Base-by-base conservation (phyloP, 176 grass and related monocot species). In the Bromus sterilis region DNA sequence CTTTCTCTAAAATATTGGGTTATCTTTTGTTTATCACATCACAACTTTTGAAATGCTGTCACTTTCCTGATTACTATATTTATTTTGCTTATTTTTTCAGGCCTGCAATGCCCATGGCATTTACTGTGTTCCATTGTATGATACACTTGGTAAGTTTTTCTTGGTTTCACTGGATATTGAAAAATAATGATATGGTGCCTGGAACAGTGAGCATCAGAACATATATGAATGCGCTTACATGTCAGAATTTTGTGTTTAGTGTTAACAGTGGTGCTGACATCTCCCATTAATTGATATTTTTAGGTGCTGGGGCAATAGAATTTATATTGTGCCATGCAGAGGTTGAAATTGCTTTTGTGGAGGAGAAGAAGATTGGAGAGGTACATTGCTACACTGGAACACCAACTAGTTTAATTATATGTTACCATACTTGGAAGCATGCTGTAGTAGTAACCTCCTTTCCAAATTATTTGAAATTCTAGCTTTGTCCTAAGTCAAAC, bases 341-440 rank as follows among this genome's bases (percentile, higher is more conserved):
- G 82, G 86, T 95, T 15, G 48, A 95, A 75, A 95, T 98, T 88
- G 91, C 82, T 78, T 93, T 98, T 86, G 86, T 91, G 74, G 93
- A 98, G 78, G 96, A 95, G 79, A 98, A 95, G 82, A 98, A 95
- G 76, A 91, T 98, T 66, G 81, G 44, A 84, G 96, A 98, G 92
- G 96, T 98, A 80, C 9, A 41, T 55, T 85, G 23, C 26, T 71
- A 51, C 21, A 70, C 16, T 77, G 56, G 7, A 82, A 65, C 64
- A 13, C 34, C 8, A 37, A 44, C 13, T 72, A 40, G 3, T 73
- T 64, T 75, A 75, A 13, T 12, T 48, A 48, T 46, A 49, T 70
- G 24, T 42, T 74, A 9, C 62, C 16, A 67, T 73, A 56, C 16
- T 73, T 32, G 32, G 65, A 65, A 34, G 77, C 20, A 35, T 74